Percentiles rank a stretch among this genome's conserved stretches.
These are phyloP conservation scores for Sonneratia caseolaris DNA, from an alignment of 345 rosid genomes.

Conservation along the genomic window DNA sequence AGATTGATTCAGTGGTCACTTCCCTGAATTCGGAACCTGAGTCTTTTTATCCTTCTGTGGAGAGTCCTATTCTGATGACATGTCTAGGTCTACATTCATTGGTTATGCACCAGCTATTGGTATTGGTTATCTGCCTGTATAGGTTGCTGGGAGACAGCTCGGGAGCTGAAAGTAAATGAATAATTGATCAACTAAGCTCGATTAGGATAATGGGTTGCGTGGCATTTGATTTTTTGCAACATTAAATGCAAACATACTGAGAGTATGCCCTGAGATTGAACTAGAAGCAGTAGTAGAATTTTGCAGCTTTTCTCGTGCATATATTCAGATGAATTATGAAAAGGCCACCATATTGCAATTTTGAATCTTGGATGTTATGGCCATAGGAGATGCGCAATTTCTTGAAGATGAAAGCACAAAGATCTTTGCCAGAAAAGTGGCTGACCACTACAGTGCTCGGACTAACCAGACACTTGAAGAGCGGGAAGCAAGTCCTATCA, in stretches of 20 bases:
- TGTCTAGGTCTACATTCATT: neutral
- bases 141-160: neutral
- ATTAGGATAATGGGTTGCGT: neutral
- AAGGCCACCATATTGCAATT: neutral
- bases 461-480: conserved; percentile 93
- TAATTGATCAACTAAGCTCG: neutral
- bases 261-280: neutral
- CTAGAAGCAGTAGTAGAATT: neutral
- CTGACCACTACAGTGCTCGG: conserved; percentile 95
- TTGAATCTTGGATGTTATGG: conserved; percentile 14
- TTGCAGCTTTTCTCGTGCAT: neutral
- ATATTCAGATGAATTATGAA: neutral
- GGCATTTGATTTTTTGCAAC: neutral
- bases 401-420: conserved; percentile 57
- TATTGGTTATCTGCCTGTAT: neutral
- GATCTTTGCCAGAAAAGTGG: conserved; percentile 61
- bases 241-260: no score
- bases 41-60: neutral
- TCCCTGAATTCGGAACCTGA: neutral
- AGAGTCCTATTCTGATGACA: neutral
- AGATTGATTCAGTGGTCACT: neutral
- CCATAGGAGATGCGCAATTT: conserved; percentile 52
- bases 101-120: neutral
- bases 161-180: neutral
- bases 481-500: conserved; percentile 96